Evolutionary conservation across 2,329 filamentous ascomycete species (phyloP).

Genomic region (Eutypa lata): DNA sequence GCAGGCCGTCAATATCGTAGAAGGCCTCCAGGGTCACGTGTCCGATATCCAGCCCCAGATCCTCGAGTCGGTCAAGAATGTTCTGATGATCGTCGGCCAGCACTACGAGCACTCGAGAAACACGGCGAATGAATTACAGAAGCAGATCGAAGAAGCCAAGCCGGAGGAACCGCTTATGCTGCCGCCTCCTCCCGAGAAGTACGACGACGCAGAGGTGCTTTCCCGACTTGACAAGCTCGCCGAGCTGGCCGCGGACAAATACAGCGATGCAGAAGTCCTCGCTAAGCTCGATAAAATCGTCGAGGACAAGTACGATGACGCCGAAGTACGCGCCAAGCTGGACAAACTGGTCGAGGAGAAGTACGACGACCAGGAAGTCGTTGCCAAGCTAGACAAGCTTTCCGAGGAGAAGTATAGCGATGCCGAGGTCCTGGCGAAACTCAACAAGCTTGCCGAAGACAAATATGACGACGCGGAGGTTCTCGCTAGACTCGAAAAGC

Average conservation of each 20-base stretch:
- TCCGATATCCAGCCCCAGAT: conserved; percentile 86
- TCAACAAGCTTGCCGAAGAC: conserved; percentile 31
- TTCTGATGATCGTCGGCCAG: conserved; percentile 77
- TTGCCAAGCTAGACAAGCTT: conserved; percentile 20
- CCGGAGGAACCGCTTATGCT: conserved; percentile 49
- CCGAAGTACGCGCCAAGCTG: background rate
- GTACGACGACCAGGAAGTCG: conserved; percentile 1
- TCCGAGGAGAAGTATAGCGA: conserved; percentile 8
- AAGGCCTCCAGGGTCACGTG: conserved; percentile 73
- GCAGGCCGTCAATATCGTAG: conserved; percentile 69
- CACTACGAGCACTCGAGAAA: conserved; percentile 86
- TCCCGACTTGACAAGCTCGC: conserved; percentile 28
- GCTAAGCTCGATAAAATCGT: conserved; percentile 24
- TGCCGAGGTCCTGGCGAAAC: conserved; percentile 5
- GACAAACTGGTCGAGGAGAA: conserved; percentile 1
- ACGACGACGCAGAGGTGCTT: conserved; percentile 51
- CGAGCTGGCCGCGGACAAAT: conserved; percentile 27
- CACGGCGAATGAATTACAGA: conserved; percentile 52
- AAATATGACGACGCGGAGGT: background rate
- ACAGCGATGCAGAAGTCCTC: conserved; percentile 31
- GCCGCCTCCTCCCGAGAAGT: conserved; percentile 57
- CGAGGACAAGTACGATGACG: conserved; percentile 8
- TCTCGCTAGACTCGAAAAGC: conserved; percentile 28
- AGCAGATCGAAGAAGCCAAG: conserved; percentile 60
- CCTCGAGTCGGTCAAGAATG: conserved; percentile 78